Base-by-base conservation (phyloP, 768 basidiomycete genomes). In the Suillus lakei region DNA sequence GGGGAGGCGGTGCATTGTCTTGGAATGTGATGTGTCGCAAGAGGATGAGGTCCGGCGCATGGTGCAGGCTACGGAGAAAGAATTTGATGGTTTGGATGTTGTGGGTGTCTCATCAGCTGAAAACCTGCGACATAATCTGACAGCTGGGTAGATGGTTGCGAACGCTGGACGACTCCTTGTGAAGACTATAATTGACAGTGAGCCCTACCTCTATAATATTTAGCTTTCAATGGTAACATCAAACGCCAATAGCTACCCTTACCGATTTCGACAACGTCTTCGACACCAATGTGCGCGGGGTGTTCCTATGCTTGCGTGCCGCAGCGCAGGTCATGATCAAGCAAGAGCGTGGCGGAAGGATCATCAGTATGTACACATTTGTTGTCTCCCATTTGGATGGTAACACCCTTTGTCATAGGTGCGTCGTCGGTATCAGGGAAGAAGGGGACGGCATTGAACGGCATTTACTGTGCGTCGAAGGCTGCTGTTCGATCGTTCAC, bases 271-370 rank as follows among this genome's bases (percentile, higher is more conserved):
- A 80, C 34, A 59, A 67, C 2, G 30, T 77, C 2, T 75, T 77
- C 32, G 43, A 68, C 3, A 71, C 80, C 65, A 83, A 83, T 59
- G 70, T 70, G 6, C 70, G 72, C 8, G 81, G 82, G 1, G 67
- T 72, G 0, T 81, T 81, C 41, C 67, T 83, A 1, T 81, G 81
- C 67, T 82, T 81, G 70, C 79, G 80, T 60, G 73, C 77, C 59
- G 81, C 83, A 4, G 82, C 75, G 5, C 53, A 74, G n/a, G 75
- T 79, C 61, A 84, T 84, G 83, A 76, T 83, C 43, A 73, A 72
- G 36, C 82, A 82, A 72, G 80, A 80, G 23, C 68, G 67, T 4
- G 82, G 83, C 5, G 83, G 83, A 0, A 71, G 78, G 43, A 80
- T 84, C 32, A 77, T 84, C 23, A 82, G 82, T 69, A 59, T n/a